Conservation (phyloP, 1,284 basidiomycete species). For the Cryptococcus jaspeensis region DNA sequence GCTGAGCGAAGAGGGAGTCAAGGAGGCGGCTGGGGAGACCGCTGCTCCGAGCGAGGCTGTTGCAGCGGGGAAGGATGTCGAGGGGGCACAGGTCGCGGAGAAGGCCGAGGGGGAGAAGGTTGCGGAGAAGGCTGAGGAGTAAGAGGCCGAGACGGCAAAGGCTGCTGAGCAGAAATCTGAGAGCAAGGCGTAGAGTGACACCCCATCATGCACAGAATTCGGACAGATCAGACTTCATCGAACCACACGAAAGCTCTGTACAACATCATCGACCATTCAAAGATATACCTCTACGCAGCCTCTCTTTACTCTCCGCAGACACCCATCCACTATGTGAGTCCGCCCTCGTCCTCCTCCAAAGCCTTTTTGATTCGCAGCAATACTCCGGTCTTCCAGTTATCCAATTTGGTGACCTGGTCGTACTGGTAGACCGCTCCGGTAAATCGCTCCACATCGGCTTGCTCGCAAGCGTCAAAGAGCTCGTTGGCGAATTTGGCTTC, state of each 20-base stretch:
- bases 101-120: conserved; percentile 1
- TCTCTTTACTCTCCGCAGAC: too few species aligned
- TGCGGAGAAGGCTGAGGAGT: not conserved
- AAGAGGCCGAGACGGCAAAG: not conserved
- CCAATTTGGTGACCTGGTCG: conserved; percentile 83
- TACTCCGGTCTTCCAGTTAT: conserved; percentile 91
- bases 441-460: conserved; percentile 73
- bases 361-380: conserved; percentile 82
- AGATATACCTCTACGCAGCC: not conserved
- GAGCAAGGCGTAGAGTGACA: conserved; percentile 1
- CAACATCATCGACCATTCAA: not conserved
- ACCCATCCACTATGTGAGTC: conserved; percentile 52
- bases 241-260: not conserved
- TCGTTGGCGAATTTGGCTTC: conserved; percentile 83
- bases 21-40: conserved; percentile 23
- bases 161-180: not conserved
- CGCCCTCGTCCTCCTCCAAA: conserved; percentile 62
- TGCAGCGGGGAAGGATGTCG: not conserved
- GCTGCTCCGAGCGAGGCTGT: conserved; percentile 17
- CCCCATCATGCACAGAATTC: not conserved
- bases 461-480: conserved; percentile 74
- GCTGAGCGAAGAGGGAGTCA: conserved; percentile 20
- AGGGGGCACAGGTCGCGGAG: conserved; percentile 3
- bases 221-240: not conserved
- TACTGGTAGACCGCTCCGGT: conserved; percentile 70